Conservation (phyloP, 108 stramenopile species). For the Craspedostauros australis region DNA sequence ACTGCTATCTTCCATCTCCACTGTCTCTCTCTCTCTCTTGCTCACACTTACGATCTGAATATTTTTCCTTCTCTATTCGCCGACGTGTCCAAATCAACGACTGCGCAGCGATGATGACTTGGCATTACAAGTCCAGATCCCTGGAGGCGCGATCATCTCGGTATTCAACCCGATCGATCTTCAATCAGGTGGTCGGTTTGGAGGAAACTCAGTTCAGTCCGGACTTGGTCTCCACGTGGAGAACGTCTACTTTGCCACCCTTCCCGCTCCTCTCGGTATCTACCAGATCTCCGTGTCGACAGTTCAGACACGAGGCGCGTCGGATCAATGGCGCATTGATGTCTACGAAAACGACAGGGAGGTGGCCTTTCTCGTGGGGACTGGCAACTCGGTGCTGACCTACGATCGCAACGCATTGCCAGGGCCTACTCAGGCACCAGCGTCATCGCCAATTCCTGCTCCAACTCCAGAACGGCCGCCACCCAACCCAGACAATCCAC, state of each 20-base stretch:
- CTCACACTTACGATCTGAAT: no score
- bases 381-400: slow-evolving; percentile 3
- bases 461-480: slow-evolving; percentile 1
- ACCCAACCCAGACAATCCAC: background rate
- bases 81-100: no score
- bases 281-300: slow-evolving; percentile 6
- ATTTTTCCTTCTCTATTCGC: no score
- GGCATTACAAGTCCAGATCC: slow-evolving; percentile 10
- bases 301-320: background rate
- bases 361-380: slow-evolving; percentile 1
- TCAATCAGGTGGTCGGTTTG: slow-evolving; percentile 8
- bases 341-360: slow-evolving; percentile 7
- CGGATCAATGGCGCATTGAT: slow-evolving; percentile 4
- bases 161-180: slow-evolving; percentile 6
- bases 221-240: slow-evolving; percentile 9
- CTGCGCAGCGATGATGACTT: slow-evolving; percentile 20
- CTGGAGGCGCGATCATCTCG: slow-evolving; percentile 4
- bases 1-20: no score
- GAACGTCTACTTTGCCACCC: slow-evolving; percentile 14
- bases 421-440: no score
- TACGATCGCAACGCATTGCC: no score
- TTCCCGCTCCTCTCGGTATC: background rate
- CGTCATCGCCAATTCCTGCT: background rate
- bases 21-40: no score
- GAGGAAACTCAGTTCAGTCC: slow-evolving; percentile 1